Base-by-base conservation (phyloP, 768 basidiomycete genomes). In the Sarcodon sp. region DNA sequence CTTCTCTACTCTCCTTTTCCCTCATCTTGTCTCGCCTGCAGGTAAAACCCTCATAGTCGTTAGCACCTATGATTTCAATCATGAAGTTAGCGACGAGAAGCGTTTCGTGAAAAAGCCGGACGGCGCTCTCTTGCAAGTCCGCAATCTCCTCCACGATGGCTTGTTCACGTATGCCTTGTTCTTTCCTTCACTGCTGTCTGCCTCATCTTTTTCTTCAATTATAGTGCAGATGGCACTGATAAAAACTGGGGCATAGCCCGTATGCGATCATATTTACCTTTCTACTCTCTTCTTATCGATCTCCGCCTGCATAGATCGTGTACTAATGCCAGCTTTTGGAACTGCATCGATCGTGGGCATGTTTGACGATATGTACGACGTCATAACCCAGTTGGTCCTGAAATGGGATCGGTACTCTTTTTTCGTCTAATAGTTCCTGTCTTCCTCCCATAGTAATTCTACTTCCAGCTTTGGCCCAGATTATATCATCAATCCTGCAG, bases 321-420 rank as follows among this genome's bases (percentile, higher is more conserved):
- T 70, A 49, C 59, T 70, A 15, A 62, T 66, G 57, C 68, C 68
- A 15, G 64, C 64, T 3, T 69, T 74, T 55, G 69, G 70, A 12
- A 66, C 70, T 2, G 55, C 61, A 11, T 59, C 64, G 2, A 66
- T 76, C 38, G 64, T 64, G 33, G 63, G 60, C 47, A 74, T 76
- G 73, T 68, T 72, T 52, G 64, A 65, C 31, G 68, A 69, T 47
- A 74, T 73, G 72, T 54, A 64, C 6, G 73, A 74, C 50, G 66
- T 73, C 36, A 61, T 60, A 6, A 57, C 60, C 31, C 72, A 73
- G 55, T 62, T 75, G 45, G 49, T 70, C 3, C 53, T 66, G 18
- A 71, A 72, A 52, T 72, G 70, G 66, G 66, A 69, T 52, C 52
- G 69, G 67, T 68, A 35, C 50, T 51, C 45, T 11, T 15, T 35